These are phyloP conservation scores for Gracilaria vermiculophylla DNA, from an alignment of 23 red algal species.

Conservation along the genomic window DNA sequence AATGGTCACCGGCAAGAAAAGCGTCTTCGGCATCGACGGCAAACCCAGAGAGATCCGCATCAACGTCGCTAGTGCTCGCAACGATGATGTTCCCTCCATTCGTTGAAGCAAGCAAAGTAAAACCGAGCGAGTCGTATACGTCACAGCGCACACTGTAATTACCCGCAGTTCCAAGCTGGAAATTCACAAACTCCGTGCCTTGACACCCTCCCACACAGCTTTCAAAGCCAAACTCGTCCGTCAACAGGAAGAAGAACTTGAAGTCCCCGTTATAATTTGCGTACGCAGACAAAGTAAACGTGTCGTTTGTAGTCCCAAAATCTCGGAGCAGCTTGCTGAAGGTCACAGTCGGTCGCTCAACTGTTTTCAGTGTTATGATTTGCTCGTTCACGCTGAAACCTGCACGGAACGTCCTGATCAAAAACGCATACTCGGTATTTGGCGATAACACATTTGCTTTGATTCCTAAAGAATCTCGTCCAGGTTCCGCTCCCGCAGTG, in stretches of 20 bases:
- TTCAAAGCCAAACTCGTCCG: slow-evolving; percentile 54
- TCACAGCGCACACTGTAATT: slow-evolving; percentile 47
- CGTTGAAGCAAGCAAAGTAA: slow-evolving; percentile 27
- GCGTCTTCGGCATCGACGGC: slow-evolving; percentile 25
- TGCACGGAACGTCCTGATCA: slow-evolving; percentile 22
- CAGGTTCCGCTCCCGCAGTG: slow-evolving; percentile 8
- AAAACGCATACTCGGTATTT: slow-evolving; percentile 48
- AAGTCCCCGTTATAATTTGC: slow-evolving; percentile 70
- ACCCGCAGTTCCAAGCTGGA: slow-evolving; percentile 39
- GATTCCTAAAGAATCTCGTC: slow-evolving; percentile 29
- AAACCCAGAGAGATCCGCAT: neutral
- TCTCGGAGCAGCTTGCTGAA: neutral
- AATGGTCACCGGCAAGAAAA: slow-evolving; percentile 59
- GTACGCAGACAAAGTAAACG: slow-evolving; percentile 48
- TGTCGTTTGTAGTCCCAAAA: slow-evolving; percentile 41
- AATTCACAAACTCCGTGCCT: slow-evolving; percentile 45
- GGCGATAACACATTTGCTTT: slow-evolving; percentile 44
- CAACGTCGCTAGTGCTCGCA: no score
- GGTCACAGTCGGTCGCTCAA: slow-evolving; percentile 32
- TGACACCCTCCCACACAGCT: slow-evolving; percentile 60
- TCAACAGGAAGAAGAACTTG: slow-evolving; percentile 66
- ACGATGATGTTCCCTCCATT: slow-evolving; percentile 50
- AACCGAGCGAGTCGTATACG: slow-evolving; percentile 56
- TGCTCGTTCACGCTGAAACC: slow-evolving; percentile 52
- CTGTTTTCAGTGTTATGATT: slow-evolving; percentile 32